Conservation (phyloP, 495 filamentous ascomycete genomes). For the Schizothecium vesticola region DNA sequence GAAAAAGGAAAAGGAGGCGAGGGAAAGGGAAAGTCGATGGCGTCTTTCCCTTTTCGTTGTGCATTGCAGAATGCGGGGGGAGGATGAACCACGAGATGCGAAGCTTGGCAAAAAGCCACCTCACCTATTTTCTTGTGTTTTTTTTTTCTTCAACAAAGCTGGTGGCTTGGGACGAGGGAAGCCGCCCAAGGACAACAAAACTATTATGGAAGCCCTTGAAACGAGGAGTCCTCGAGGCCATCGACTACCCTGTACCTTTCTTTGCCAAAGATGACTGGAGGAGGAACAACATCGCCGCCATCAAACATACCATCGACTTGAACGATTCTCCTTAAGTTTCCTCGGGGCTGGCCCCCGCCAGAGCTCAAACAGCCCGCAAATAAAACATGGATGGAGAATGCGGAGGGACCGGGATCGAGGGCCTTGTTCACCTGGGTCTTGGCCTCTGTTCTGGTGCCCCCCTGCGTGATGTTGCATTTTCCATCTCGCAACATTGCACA, state of each 20-base stretch:
- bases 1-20: conserved; percentile 6
- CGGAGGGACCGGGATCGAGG: conserved; percentile 1
- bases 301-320: neutral
- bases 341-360: neutral
- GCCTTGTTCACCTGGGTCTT: neutral
- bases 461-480: conserved; percentile 8
- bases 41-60: conserved; percentile 5
- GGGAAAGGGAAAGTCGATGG: conserved; percentile 2
- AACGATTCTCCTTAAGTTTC: neutral
- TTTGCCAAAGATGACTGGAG: neutral
- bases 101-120: neutral
- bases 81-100: conserved; percentile 5
- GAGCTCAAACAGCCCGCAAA: neutral
- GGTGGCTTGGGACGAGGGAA: neutral
- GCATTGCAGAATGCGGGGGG: conserved; percentile 12
- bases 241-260: neutral
- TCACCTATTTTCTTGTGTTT: neutral
- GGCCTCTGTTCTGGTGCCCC: neutral
- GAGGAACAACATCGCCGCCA: neutral
- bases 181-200: neutral
- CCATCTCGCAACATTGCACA: neutral
- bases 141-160: neutral
- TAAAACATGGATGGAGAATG: neutral
- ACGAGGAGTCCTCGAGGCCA: neutral
- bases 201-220: neutral